Percentiles rank a stretch among this genome's conserved stretches.
These are phyloP conservation scores for Penstemon davidsonii DNA, from an alignment of 257 asterid species.

Conservation along the genomic window DNA sequence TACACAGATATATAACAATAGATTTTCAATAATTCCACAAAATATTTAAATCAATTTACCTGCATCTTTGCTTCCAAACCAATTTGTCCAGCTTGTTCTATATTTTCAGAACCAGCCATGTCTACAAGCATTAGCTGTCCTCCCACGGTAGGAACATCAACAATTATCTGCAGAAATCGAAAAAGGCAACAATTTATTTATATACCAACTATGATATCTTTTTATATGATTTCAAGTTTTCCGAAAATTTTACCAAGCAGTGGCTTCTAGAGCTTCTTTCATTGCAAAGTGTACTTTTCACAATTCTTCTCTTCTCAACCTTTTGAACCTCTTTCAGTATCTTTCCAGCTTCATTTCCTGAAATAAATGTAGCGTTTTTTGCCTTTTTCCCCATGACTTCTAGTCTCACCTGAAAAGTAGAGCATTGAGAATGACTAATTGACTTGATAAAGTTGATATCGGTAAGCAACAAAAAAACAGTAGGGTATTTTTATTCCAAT, in stretches of 20 bases:
- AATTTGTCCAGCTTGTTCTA: constrained; percentile 93
- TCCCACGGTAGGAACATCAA: constrained; percentile 97
- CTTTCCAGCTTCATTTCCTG: constrained; percentile 92
- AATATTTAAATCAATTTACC: constrained; percentile 34
- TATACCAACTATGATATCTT: background rate
- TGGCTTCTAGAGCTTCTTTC: constrained; percentile 97
- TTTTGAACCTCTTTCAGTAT: constrained; percentile 89
- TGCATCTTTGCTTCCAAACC: constrained; percentile 96
- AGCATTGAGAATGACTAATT: background rate
- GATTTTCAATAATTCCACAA: background rate
- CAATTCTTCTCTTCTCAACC: constrained; percentile 91
- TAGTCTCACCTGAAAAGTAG: constrained; percentile 54
- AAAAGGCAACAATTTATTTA: background rate
- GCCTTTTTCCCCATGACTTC: constrained; percentile 97
- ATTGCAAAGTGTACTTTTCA: constrained; percentile 84
- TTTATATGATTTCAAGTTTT: constrained; percentile 1
- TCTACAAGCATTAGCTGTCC: constrained; percentile 96
- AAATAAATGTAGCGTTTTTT: constrained; percentile 75
- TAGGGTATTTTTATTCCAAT: no score
- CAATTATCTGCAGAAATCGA: constrained; percentile 54
- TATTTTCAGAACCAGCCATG: constrained; percentile 99
- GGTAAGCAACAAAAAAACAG: no score
- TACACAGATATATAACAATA: background rate
- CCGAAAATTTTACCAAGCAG: constrained; percentile 68
- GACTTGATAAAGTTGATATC: no score